Evolutionary conservation across 2,329 filamentous ascomycete species (phyloP).

Genomic region (Trichoderma simmonsii): DNA sequence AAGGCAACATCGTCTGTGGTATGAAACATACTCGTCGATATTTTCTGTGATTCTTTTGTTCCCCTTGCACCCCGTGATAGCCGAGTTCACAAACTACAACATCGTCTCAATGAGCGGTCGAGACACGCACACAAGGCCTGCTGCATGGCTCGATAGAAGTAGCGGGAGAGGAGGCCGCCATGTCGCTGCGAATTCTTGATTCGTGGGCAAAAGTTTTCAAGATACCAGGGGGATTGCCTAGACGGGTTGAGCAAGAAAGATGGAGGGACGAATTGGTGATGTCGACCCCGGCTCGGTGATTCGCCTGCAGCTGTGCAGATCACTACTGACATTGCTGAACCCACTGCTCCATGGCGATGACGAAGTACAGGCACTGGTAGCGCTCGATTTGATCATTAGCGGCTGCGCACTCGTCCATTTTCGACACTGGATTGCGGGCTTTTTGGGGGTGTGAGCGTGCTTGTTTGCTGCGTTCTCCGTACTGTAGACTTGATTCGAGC

Average conservation of each 20-base stretch:
- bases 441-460: background rate
- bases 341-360: background rate
- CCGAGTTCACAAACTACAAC: background rate
- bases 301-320: constrained; percentile 12
- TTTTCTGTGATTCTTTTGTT: too few relatives aligned
- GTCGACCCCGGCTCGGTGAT: constrained; percentile 7
- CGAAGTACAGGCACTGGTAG: background rate
- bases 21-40: background rate
- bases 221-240: background rate
- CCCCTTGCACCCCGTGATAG: background rate
- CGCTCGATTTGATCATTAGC: background rate
- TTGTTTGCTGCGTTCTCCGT: background rate
- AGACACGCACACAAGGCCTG: background rate
- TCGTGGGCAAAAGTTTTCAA: constrained; percentile 1
- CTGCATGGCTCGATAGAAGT: background rate
- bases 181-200: constrained; percentile 16
- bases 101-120: background rate
- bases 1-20: background rate
- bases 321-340: background rate
- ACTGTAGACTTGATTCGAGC: background rate
- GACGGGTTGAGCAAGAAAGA: background rate
- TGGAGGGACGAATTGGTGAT: constrained; percentile 6
- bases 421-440: background rate
- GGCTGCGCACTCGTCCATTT: background rate
- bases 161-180: background rate